Percentiles rank a stretch among this genome's conserved stretches.
These are phyloP conservation scores for Magnaporthiopsis rhizophila DNA, from an alignment of 2,329 filamentous ascomycete species.

Conservation along the genomic window DNA sequence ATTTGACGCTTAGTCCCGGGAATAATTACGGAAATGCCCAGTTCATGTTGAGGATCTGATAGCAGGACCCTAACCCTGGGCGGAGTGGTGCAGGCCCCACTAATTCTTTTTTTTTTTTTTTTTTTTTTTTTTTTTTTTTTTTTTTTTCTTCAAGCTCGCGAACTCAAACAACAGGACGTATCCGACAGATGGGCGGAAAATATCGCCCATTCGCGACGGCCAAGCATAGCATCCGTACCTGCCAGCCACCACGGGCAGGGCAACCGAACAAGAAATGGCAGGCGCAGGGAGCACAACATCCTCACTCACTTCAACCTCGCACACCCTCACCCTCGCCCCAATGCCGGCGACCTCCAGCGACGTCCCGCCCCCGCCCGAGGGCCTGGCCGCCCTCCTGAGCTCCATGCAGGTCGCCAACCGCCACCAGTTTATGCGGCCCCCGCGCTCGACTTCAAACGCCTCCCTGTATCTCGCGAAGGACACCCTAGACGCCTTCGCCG, in stretches of 20 bases:
- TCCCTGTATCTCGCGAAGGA: slow-evolving; percentile 71
- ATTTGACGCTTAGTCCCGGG: too few relatives aligned
- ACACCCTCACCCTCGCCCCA: slow-evolving; percentile 49
- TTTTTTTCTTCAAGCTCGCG: background rate
- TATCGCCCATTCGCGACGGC: background rate
- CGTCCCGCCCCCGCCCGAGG: slow-evolving; percentile 33
- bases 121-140: too few relatives aligned
- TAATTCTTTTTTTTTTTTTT: background rate
- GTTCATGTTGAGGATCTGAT: too few relatives aligned
- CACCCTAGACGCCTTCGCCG: slow-evolving; percentile 70
- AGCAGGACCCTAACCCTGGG: background rate
- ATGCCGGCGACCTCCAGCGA: slow-evolving; percentile 25
- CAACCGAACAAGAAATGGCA: slow-evolving; percentile 18
- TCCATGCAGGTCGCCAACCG: slow-evolving; percentile 42
- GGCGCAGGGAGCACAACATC: slow-evolving; percentile 43
- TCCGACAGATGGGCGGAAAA: background rate
- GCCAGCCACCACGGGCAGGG: slow-evolving; percentile 4
- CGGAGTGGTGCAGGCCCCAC: background rate
- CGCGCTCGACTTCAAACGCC: slow-evolving; percentile 55
- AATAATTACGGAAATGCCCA: too few relatives aligned
- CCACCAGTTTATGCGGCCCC: slow-evolving; percentile 70
- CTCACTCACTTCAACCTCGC: slow-evolving; percentile 55
- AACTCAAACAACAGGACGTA: background rate
- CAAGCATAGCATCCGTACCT: too few relatives aligned
- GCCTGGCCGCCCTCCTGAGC: slow-evolving; percentile 51